phyloP scores from a whole-genome alignment of 2,329 filamentous ascomycete genomes.

The Pseudogymnoascus sp. region DNA sequence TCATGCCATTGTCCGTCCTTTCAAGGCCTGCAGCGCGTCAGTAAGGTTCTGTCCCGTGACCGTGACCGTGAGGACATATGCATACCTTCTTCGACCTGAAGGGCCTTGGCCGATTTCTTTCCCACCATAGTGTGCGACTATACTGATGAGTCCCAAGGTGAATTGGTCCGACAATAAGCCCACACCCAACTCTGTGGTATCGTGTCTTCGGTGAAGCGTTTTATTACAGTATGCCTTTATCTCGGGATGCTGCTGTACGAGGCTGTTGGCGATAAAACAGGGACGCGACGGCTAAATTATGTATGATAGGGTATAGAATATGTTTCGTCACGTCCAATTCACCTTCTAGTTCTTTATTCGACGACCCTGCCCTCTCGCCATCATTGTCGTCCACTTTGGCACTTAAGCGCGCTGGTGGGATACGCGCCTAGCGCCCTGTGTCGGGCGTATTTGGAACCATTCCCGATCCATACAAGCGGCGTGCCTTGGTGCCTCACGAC shows the following conservation, averaged over 20 bases:
- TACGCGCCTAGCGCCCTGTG: conserved; percentile 9
- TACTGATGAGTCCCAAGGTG: not conserved
- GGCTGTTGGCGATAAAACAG: not conserved
- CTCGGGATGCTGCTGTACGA: not conserved
- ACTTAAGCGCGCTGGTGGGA: conserved; percentile 11
- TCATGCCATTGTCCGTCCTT: conserved; percentile 97
- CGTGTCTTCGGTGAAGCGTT: not conserved
- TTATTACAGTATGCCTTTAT: not conserved
- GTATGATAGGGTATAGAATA: conserved; percentile 10
- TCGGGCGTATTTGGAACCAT: conserved; percentile 3
- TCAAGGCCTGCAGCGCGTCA: conserved; percentile 62
- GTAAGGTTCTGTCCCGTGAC: conserved; percentile 2
- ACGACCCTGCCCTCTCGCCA: not conserved
- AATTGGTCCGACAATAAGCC: not conserved
- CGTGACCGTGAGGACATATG: conserved; percentile 1
- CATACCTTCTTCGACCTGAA: conserved; percentile 32
- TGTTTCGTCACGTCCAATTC: conserved; percentile 8
- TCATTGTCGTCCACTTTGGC: conserved; percentile 11
- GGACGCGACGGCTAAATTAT: not conserved
- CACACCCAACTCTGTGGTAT: not conserved
- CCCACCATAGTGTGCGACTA: conserved; percentile 27
- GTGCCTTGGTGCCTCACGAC: conserved; percentile 6
- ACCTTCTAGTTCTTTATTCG: conserved; percentile 4
- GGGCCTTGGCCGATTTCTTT: conserved; percentile 33
- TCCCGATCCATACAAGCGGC: conserved; percentile 4